These are phyloP conservation scores for Gossypium longicalyx DNA, from an alignment of 345 rosid species.

Conservation along the genomic window DNA sequence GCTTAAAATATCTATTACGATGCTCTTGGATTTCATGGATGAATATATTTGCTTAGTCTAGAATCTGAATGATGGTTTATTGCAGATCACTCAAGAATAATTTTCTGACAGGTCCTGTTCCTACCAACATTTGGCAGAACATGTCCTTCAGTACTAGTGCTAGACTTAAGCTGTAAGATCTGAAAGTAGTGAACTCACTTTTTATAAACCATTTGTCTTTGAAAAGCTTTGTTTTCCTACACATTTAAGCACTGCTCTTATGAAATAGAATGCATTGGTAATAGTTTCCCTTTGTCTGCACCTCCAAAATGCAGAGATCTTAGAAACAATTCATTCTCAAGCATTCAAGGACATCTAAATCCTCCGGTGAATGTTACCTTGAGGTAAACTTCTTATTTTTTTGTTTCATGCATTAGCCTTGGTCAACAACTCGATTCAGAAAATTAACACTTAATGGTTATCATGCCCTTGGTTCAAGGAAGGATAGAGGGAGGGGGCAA, in stretches of 20 bases:
- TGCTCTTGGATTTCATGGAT: background rate
- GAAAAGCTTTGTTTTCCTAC: background rate
- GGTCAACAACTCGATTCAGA: background rate
- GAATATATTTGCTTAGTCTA: constrained; percentile 9
- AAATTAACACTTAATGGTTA: background rate
- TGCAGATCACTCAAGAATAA: constrained; percentile 77
- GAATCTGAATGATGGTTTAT: constrained; percentile 13
- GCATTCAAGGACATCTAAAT: constrained; percentile 49
- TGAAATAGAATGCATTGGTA: constrained; percentile 5
- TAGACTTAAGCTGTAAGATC: constrained; percentile 59
- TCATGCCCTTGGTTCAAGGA: background rate
- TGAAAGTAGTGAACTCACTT: constrained; percentile 9
- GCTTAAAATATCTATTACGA: background rate
- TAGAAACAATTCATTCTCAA: constrained; percentile 65
- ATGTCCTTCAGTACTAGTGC: constrained; percentile 35
- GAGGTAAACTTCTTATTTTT: constrained; percentile 40
- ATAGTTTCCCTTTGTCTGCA: constrained; percentile 13
- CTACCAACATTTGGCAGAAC: constrained; percentile 57
- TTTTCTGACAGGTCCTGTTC: constrained; percentile 57
- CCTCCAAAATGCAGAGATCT: constrained; percentile 59
- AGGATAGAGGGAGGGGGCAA: background rate
- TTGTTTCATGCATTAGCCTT: background rate
- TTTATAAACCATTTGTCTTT: constrained; percentile 5
- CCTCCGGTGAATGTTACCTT: constrained; percentile 74
- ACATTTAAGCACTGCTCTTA: background rate